Evolutionary conservation across 805 yeast species (phyloP), one percentile per base, ranked within the genome.

Genomic region (Wickerhamomyces queroliae): DNA sequence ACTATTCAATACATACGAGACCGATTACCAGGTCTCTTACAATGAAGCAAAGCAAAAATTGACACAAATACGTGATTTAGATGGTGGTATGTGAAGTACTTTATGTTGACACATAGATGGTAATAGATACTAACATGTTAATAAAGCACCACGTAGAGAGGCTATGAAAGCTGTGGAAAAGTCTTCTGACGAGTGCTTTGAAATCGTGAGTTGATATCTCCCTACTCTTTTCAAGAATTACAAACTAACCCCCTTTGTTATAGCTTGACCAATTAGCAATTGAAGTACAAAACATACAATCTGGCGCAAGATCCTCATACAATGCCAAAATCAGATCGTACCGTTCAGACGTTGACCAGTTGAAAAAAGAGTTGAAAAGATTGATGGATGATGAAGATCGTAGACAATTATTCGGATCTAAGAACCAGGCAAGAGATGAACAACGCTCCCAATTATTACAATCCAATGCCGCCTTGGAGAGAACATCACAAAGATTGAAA

Each of bases 201-300:
- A 86, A 55, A 70, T 86, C 30, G 67, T 67, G 50, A 39, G 70
- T 53, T 15, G 7, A 4, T 13, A 9, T 5, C 17, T 4, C 10
- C 7, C 4, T 15, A 22, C 13, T 15, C 22, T 25, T 11, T 13
- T 15, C 24, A 13, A 19, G 18, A 18, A 10, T n/a, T 37, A 37
- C 46, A 38, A 38, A 44, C 41, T n/a, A 26, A 15, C 6, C 12
- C 15, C 23, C 10, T n/a, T 19, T n/a, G n/a, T n/a, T n/a, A 16
- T 40, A 63, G 68, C 61, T 88, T 33, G 96, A 90, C 48, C 95
- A 91, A 49, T 81, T 93, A 81, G 79, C 79, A 21, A 70, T 91
- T 31, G 98, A 91, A 58, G 83, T 90, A 2, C 89, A 83, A 56
- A 82, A 81, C 52, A 71, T 88, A 25, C 87, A 96, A n/a, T 80